Base-by-base conservation (phyloP, 352 stramenopile genomes). In the Globisporangium emineosum region DNA sequence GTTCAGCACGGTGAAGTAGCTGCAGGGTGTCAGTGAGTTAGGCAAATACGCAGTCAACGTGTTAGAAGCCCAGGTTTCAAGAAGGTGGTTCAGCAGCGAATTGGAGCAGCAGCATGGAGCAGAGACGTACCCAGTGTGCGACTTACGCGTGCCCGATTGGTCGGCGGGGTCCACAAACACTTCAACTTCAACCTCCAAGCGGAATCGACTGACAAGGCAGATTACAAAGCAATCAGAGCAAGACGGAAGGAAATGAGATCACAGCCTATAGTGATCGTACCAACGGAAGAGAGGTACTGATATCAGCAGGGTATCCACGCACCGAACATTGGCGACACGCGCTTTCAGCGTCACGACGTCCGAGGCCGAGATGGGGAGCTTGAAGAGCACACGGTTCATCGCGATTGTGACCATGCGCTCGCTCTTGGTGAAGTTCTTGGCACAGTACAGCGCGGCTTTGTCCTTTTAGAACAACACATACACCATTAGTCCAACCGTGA, bases 371-470 rank as follows among this genome's bases (percentile, higher is more conserved):
- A 90, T 86, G 13, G 81, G 81, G 42, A 87, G 77, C 65, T 88
- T 90, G 76, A 87, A 90, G 64, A 86, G 75, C 50, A 90, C 81
- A 29, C 76, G 78, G 62, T 86, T 88, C 72, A 90, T 83, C 9
- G 76, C 77, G 25, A 86, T 69, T 2, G 80, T 90, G 19, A 81
- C 78, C 76, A 90, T 88, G 62, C 86, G 80, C 58, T 72, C 64
- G 66, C 83, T 90, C 64, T 88, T 87, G 60, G 76, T 85, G 61
- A 90, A 90, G 57, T 85, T 88, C 60, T 77, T 74, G 10, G 77
- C 81, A 47, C 78, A 90, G 60, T 86, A 88, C 0, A 84, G 61
- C 33, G 81, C 81, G 27, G 78, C 77, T 62, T 90, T 88, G 67
- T 90, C 78, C 73, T n/a, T n/a, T n/a, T n/a, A n/a, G n/a, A n/a